Percentiles rank a stretch among this genome's conserved stretches.
Evolutionary conservation across 169 alveolate genomes (phyloP).

Genomic region (Plasmodium vinckei): DNA sequence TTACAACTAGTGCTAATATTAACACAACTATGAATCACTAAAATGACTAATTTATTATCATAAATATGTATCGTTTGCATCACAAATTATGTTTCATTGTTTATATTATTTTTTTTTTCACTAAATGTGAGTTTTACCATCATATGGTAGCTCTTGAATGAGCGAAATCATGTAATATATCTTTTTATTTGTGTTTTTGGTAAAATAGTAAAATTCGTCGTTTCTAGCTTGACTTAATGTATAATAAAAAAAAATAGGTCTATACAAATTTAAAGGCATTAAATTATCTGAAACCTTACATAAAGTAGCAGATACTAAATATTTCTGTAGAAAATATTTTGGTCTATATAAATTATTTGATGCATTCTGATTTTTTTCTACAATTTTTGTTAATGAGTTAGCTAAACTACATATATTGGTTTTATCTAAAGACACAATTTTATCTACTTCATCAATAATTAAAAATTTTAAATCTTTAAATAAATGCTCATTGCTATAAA

Average conservation of each 20-base stretch:
- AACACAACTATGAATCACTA: too few species aligned
- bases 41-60: too few species aligned
- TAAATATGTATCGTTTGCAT: too few species aligned
- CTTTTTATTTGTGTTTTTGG: constrained; percentile 21
- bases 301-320: constrained; percentile 55
- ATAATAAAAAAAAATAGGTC: constrained; percentile 72
- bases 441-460: constrained; percentile 81
- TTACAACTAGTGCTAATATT: too few species aligned
- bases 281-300: constrained; percentile 64
- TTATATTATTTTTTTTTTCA: too few species aligned
- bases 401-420: constrained; percentile 41
- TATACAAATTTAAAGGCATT: constrained; percentile 66
- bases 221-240: constrained; percentile 36
- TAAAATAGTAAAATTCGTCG: constrained; percentile 41
- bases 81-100: too few species aligned
- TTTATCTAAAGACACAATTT: constrained; percentile 32
- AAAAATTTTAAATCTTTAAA: constrained; percentile 74
- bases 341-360: constrained; percentile 37
- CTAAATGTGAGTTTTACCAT: constrained; percentile 10
- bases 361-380: constrained; percentile 24
- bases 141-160: constrained; percentile 5
- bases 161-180: constrained; percentile 9
- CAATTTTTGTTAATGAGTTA: constrained; percentile 46
- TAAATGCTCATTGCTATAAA: constrained; percentile 66
- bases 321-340: constrained; percentile 52